Base-by-base conservation (phyloP, 495 filamentous ascomycete species). In the Daldinia bambusicola region DNA sequence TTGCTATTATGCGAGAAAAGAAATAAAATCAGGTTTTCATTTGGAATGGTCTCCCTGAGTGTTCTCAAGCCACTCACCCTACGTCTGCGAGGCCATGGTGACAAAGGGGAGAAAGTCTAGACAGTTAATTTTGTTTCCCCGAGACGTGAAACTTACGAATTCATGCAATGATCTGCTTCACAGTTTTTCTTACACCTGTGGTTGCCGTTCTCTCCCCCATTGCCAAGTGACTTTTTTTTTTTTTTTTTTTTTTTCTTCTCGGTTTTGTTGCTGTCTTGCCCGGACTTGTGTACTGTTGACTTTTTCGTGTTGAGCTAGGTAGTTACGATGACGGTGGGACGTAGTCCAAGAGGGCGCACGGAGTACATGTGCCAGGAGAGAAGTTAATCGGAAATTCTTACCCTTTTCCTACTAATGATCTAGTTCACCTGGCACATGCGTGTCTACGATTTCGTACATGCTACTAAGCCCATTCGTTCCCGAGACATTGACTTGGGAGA, bases 21-120 rank as follows among this genome's bases (percentile, higher is more conserved):
- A 75, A 77, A 75, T 77, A 75, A 76, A 76, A 77, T 77, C 71
- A 76, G 70, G 70, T 77, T 77, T 76, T 74, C 75, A 74, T 74
- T 75, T 76, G 75, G 70, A 76, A 75, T 70, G 75, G 73, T 70
- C 55, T 67, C 58, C 62, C 61, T 56, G 63, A 71, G 61, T 71
- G 68, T 61, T 50, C 38, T 67, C 62, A 50, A 61, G 63, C 61
- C 26, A 55, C 59, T 61, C 50, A 13, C 48, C 50, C 45, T 45
- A 48, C 45, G 52, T 41, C 53, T 51, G 45, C 34, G 53, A 61
- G 57, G 56, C 61, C 73, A 69, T 68, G 70, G 70, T 58, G 70
- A 70, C 68, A 55, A 67, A 69, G 69, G 65, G 70, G 71, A 60
- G 55, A 61, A 68, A 68, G 73, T 77, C 73, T 77, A 77, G 75